Conservation (phyloP, 1,284 basidiomycete genomes). For the Cryptococcus hybrid region DNA sequence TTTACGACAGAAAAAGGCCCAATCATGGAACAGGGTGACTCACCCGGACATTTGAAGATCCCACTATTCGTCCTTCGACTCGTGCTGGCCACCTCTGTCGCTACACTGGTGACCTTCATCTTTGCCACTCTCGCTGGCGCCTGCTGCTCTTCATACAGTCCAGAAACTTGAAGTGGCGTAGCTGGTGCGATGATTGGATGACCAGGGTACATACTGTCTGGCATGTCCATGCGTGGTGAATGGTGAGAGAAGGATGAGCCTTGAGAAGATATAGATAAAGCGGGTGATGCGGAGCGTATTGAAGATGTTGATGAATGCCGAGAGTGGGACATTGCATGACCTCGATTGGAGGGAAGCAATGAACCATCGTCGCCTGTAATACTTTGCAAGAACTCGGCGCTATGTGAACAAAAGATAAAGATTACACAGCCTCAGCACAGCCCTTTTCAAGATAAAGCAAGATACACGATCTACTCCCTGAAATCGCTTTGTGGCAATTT, state of each 20-base stretch:
- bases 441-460: background rate
- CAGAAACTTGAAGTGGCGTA: background rate
- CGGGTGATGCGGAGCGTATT: slow-evolving; percentile 39
- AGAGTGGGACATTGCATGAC: slow-evolving; percentile 36
- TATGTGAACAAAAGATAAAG: slow-evolving; percentile 10
- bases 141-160: background rate
- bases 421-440: slow-evolving; percentile 3
- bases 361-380: slow-evolving; percentile 47
- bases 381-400: slow-evolving; percentile 44
- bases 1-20: background rate
- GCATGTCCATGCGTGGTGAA: slow-evolving; percentile 39
- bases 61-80: slow-evolving; percentile 86
- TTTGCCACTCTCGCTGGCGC: slow-evolving; percentile 62
- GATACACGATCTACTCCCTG: too few species aligned
- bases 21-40: slow-evolving; percentile 7
- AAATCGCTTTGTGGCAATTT: background rate
- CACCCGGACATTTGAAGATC: slow-evolving; percentile 76
- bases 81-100: slow-evolving; percentile 89
- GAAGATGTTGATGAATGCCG: slow-evolving; percentile 43
- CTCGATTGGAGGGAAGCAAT: slow-evolving; percentile 34
- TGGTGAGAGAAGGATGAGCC: slow-evolving; percentile 38
- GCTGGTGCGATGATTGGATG: background rate
- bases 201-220: slow-evolving; percentile 24
- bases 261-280: slow-evolving; percentile 42
- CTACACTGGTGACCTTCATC: slow-evolving; percentile 88